Base-by-base conservation (phyloP, 805 yeast species). In the Dipodascus albidus region DNA sequence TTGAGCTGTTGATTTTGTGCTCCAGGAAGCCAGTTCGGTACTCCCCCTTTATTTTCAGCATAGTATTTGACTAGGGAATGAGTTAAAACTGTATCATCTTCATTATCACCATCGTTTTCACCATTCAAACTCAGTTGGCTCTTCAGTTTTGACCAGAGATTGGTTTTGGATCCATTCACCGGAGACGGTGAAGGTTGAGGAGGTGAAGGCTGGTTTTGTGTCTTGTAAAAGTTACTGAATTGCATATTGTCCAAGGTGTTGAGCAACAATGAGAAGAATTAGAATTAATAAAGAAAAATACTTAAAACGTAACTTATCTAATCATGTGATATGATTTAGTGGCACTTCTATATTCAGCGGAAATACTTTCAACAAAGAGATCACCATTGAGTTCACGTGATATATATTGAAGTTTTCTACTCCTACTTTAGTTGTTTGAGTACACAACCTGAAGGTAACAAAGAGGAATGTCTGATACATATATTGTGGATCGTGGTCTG, bases 31-130 rank as follows among this genome's bases (percentile, higher is more conserved):
- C 72, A 68, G 9, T 50, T 51, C 2, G 72, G 72, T 17, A 61
- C 51, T 14, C 55, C 59, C 23, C 57, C 60, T 11, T 54, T 54
- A 44, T 54, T 57, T n/a, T 57, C 60, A 50, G 64, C 56, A 56
- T 75, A 76, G 60, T 63, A 72, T 50, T 68, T 66, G 9, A 73
- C 71, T 48, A 76, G 56, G 1, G 78, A 74, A 54, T 75, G 69
- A 55, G 74, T 75, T 3, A 76, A 67, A 4, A 74, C 66, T 0
- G 80, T 76, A 31, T 74, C 68, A 11, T 68, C 68, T 23, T 70
- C 69, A 0, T 68, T 58, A 27, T 67, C 70, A 23, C 77, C 77
- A 55, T 76, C 80, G 47, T 66, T 62, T 49, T 76, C 79, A 17
- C 60, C 55, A 6, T 58, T 53, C 23, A 64, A 42, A 1, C 62